Base-by-base conservation (phyloP, 495 filamentous ascomycete species). In the Aspergillus sparsus region DNA sequence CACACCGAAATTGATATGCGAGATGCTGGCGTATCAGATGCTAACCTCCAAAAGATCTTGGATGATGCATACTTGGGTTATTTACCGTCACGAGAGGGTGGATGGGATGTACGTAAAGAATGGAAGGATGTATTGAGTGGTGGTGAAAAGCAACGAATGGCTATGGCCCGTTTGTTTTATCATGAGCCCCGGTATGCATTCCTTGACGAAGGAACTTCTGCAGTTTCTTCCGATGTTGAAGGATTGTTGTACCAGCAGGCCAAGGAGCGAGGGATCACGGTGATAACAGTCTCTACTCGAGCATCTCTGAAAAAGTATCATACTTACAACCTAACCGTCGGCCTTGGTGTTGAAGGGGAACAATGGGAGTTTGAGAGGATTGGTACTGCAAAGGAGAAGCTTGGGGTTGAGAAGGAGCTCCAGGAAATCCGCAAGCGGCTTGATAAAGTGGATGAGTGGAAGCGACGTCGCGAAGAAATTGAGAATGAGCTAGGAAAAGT, bases 101-200 rank as follows among this genome's bases (percentile, higher is more conserved):
- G 95, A 11, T 99, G 93, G 93, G 92, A 99, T 68, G 89, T 90
- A 18, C 80, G 89, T 31, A 98, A 99, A 74, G 94, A 96, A 64
- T 99, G 95, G 95, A 97, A 98, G 76, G 94, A 98, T 67, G 91
- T 99, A 9, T 74, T 99, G 15, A 92, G 87, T 60, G 95, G 95
- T 10, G 95, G 95, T n/a, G 95, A 99, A 79, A 99, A 99, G 77
- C 95, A 99, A 74, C 80, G 95, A 27, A 88, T 98, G 79, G 91
- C 85, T 7, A 89, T 98, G 65, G 95, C 95, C 7, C 80, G 95
- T 50, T 68, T 98, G 21, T 78, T 97, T 62, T 98, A 99, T 71
- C 95, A 98, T 67, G 92, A 98, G 74, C 94, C 94, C 31, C 80
- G 89, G 46, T 98, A 93, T 67, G 95, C 92, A 3, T 87, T 99